Evolutionary conservation across 2,329 filamentous ascomycete species (phyloP).

Genomic region (Fusarium pilosicola): DNA sequence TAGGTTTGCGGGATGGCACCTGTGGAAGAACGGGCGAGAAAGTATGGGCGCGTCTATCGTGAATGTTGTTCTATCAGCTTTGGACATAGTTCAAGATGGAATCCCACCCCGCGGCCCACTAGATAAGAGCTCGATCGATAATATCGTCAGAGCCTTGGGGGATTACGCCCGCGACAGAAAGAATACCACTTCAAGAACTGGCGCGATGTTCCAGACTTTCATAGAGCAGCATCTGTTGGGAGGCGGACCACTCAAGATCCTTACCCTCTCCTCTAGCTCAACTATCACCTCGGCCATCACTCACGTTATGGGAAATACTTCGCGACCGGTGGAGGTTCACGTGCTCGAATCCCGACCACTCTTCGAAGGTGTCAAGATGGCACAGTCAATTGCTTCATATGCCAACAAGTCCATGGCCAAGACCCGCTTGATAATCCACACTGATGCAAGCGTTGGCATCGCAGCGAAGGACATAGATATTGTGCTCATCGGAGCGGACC

Average conservation of each 20-base stretch:
- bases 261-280: constrained; percentile 72
- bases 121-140: constrained; percentile 12
- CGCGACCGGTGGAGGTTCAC: constrained; percentile 61
- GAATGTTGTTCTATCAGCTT: constrained; percentile 57
- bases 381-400: constrained; percentile 58
- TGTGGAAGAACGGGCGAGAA: constrained; percentile 73
- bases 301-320: constrained; percentile 49
- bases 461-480: constrained; percentile 64
- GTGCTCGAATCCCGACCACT: constrained; percentile 74
- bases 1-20: constrained; percentile 69
- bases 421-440: constrained; percentile 59
- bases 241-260: constrained; percentile 54
- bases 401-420: constrained; percentile 44
- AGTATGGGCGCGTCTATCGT: constrained; percentile 72
- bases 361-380: constrained; percentile 71
- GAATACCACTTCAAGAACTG: constrained; percentile 47
- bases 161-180: constrained; percentile 34
- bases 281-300: constrained; percentile 64
- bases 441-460: constrained; percentile 68
- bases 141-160: constrained; percentile 33
- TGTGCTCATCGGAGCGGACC: constrained; percentile 72
- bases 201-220: constrained; percentile 49
- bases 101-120: constrained; percentile 26
- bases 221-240: constrained; percentile 41
- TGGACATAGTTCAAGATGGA: constrained; percentile 53